Evolutionary conservation across 352 stramenopile genomes (phyloP).

Genomic region (Thalassiosira hispida): DNA sequence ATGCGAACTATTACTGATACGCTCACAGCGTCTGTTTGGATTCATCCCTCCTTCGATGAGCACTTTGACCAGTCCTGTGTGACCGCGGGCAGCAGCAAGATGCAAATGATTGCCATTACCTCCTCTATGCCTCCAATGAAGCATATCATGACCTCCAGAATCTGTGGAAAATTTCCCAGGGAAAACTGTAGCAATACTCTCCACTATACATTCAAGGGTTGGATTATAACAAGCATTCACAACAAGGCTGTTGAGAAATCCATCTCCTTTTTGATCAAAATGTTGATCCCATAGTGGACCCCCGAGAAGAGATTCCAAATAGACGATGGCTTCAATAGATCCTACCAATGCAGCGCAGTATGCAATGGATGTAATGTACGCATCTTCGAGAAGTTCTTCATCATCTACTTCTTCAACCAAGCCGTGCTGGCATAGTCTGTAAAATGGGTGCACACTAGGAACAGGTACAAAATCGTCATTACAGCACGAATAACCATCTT

Average conservation of each 20-base stretch:
- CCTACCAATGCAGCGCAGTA: conserved; percentile 23
- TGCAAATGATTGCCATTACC: conserved; percentile 37
- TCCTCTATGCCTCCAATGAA: conserved; percentile 13
- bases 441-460: conserved; percentile 8
- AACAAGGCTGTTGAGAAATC: conserved; percentile 9
- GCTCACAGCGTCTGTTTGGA: conserved; percentile 10
- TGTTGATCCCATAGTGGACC: conserved; percentile 3
- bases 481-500: neutral
- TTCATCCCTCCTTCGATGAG: conserved; percentile 38
- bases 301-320: neutral
- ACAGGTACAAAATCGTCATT: conserved; percentile 1
- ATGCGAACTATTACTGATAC: conserved; percentile 5
- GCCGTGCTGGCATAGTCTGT: neutral
- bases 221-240: neutral
- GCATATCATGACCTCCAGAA: neutral
- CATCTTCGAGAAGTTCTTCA: neutral
- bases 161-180: neutral
- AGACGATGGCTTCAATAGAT: conserved; percentile 12
- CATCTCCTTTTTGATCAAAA: conserved; percentile 18
- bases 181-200: conserved; percentile 9
- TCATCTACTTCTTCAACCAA: conserved; percentile 2
- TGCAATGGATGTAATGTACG: conserved; percentile 14
- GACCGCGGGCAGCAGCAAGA: conserved; percentile 28
- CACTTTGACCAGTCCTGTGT: conserved; percentile 24
- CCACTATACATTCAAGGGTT: conserved; percentile 11